phyloP scores from a whole-genome alignment of 805 yeast genomes.

The Barnettozyma botsteinii region DNA sequence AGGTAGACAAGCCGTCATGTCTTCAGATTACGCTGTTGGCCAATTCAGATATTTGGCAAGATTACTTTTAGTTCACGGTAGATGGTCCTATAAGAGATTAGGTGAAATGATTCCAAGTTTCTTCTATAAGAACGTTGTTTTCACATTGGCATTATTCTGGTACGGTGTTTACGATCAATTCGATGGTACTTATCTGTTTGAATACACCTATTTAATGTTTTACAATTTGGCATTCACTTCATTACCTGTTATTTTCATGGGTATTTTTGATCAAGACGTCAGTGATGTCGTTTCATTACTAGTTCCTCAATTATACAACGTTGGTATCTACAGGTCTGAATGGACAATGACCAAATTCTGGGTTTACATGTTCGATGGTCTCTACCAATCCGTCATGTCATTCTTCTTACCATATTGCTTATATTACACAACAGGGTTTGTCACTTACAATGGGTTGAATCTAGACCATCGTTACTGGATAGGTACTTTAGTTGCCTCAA shows the following conservation, averaged over 20 bases:
- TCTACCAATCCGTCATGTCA: slow-evolving; percentile 66
- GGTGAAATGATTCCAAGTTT: slow-evolving; percentile 84
- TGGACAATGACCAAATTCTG: slow-evolving; percentile 66
- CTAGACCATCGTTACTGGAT: slow-evolving; percentile 70
- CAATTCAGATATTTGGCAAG: slow-evolving; percentile 70
- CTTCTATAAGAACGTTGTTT: slow-evolving; percentile 73
- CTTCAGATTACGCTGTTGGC: slow-evolving; percentile 80
- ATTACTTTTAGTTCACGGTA: slow-evolving; percentile 67
- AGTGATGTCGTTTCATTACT: slow-evolving; percentile 59
- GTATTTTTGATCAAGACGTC: slow-evolving; percentile 78
- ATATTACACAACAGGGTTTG: slow-evolving; percentile 38
- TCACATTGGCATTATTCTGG: slow-evolving; percentile 73
- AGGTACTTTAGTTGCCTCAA: slow-evolving; percentile 61
- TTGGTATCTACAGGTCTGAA: slow-evolving; percentile 67
- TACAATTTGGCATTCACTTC: slow-evolving; percentile 81
- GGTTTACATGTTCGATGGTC: slow-evolving; percentile 72
- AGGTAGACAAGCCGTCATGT: slow-evolving; percentile 86
- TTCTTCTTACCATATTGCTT: slow-evolving; percentile 69
- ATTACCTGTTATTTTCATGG: slow-evolving; percentile 70
- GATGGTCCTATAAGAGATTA: slow-evolving; percentile 80
- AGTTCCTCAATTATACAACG: slow-evolving; percentile 69
- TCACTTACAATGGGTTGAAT: slow-evolving; percentile 47
- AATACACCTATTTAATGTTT: slow-evolving; percentile 74
- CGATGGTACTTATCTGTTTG: slow-evolving; percentile 75
- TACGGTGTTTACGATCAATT: slow-evolving; percentile 68